phyloP scores from a whole-genome alignment of 257 asterid genomes.

The Gentiana macrophylla region DNA sequence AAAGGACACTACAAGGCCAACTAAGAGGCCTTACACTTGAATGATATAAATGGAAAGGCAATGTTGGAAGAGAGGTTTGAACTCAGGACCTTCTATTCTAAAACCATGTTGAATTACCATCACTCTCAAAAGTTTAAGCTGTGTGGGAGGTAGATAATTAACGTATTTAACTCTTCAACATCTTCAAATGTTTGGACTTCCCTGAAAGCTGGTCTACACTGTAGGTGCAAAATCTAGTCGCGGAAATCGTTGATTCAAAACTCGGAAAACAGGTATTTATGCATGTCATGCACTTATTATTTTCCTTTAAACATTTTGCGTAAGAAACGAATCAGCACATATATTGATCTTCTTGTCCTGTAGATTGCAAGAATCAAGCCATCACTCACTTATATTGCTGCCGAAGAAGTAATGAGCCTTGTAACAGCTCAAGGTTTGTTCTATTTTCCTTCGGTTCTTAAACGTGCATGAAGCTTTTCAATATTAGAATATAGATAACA shows the following conservation, averaged over 20 bases:
- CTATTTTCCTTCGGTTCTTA: not conserved
- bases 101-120: no score
- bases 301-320: slow-evolving; percentile 1
- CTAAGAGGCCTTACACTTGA: no score
- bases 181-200: not conserved
- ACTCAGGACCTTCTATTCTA: no score
- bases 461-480: not conserved
- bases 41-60: no score
- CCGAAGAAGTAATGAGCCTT: slow-evolving; percentile 97
- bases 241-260: slow-evolving; percentile 81
- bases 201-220: slow-evolving; percentile 4
- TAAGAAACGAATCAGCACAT: not conserved
- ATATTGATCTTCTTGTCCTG: slow-evolving; percentile 4
- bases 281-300: not conserved
- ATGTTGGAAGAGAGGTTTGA: no score
- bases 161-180: not conserved
- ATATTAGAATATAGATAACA: not conserved
- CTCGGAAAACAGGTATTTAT: slow-evolving; percentile 77
- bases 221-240: slow-evolving; percentile 92
- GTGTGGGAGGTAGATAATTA: no score
- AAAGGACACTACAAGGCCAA: no score
- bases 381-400: slow-evolving; percentile 73
- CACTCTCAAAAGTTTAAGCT: no score
- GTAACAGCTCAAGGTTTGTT: slow-evolving; percentile 92
- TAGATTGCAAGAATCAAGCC: slow-evolving; percentile 85